Evolutionary conservation across 306 rosid genomes (phyloP), one percentile per base, ranked within the genome.

Genomic region (Rosa chinensis): DNA sequence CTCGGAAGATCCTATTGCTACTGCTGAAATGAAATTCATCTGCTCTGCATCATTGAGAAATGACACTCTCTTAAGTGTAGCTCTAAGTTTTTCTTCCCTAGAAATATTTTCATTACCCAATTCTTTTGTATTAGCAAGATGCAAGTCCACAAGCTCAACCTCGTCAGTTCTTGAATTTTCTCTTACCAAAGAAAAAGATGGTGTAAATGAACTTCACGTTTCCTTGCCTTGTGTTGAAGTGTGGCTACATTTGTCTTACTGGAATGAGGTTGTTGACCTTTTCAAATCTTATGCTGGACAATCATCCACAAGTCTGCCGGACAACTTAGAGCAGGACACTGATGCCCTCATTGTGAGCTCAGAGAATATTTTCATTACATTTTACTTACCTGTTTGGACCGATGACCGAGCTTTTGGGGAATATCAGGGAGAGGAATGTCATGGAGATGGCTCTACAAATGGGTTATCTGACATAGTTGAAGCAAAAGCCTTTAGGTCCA

Each of bases 181-280:
- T 79, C 71, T 95, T 76, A 79, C 85, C 45, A 85, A 82, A 83
- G 84, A 88, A 85, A 48, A 72, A 82, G 83, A 86, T 58, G 83
- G 85, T 59, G 81, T 49, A 66, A 79, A 78, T 83, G 91, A 85
- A 79, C 82, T 95, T 21, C 28, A 18, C 75, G 71, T 92, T 83
- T 87, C 86, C 72, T 90, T 92, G 80, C 88, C 94, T 7, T 87
- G 96, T 50, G 78, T 92, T 70, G 90, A 90, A 80, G 80, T 95
- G 80, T 92, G 99, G 99, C 84, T 91, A 75, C 86, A 90, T 82
- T 70, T 90, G 80, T 82, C 89, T 55, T 88, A 89, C 78, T 95
- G 97, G 99, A 80, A 47, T 63, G 86, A 86, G 79, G 82, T 89
- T 59, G 79, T 88, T 86, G 86, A 89, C 53, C 85, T 86, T 59